Evolutionary conservation across 2,329 filamentous ascomycete species (phyloP), one percentile per base, ranked within the genome.

Genomic region (Cercospora canescens): DNA sequence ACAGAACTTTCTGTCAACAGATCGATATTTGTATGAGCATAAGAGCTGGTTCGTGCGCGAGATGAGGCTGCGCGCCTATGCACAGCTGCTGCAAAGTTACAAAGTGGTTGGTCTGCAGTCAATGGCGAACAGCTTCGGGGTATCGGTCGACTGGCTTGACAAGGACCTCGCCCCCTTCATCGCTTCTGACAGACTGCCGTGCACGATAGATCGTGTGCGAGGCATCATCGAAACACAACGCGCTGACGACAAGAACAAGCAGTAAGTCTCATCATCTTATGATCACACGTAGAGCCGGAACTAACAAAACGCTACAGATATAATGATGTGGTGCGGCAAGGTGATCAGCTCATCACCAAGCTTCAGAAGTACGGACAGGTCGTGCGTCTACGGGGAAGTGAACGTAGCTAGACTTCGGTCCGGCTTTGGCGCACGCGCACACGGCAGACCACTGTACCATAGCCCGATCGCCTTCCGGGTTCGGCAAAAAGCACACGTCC

Each of bases 211-310:
- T 81, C 92, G 95, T 62, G 95, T 99, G 70, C 92, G 94, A 66
- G 95, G 94, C 72, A 91, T 98, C 73, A 98, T 99, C 75, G 95
- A 98, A 86, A 99, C 95, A 52, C 97, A 97, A 83, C 88, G 95
- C 62, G 94, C 94, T 8, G 95, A 98, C 78, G 94, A 97, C 83
- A 99, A 99, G 89, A 98, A 98, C 86, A 97, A 97, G 87, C 95
- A 99, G 83, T 78, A 71, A 73, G 76, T 76, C 26, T 21, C 14
- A 11, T 21, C 41, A 4, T 32, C 9, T 14, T 32, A 6, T 26
- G 21, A 4, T 12, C 26, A 16, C n/a, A n/a, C n/a, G 4, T 21
- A 35, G 7, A 32, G 37, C 32, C 39, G n/a, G 50, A 52, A 28
- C 58, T 68, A 39, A 64, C 41, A 30, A 37, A 59, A 16, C 21